Base-by-base conservation (phyloP, 2,329 filamentous ascomycete species). In the Fusarium sp. region DNA sequence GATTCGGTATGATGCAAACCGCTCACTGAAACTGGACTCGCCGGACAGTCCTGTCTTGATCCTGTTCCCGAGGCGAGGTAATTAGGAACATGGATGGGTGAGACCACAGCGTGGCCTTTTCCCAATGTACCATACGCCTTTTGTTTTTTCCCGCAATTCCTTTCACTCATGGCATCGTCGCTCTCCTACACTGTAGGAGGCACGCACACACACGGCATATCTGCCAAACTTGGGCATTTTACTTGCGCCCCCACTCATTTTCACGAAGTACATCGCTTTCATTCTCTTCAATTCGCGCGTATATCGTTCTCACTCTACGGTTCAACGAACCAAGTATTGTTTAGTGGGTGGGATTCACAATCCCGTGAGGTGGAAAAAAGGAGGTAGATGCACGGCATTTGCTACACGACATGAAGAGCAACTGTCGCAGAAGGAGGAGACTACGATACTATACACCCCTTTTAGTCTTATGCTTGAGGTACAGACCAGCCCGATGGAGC, bases 1-100 rank as follows among this genome's bases (percentile, higher is more conserved):
- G 82, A 49, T 77, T 76, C 70, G 62, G 78, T 43, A 62, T 72
- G 76, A 65, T 82, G 75, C 71, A 74, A 37, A 58, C 67, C 44
- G 71, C 71, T 44, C 71, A 73, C 59, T 73, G 58, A 71, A 57
- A 51, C 30, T 47, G 32, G 44, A 48, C 47, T 61, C 39, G 24
- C 44, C 56, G 50, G 58, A 45, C 22, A 19, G 32, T 22, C 37
- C 41, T 57, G 22, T 67, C 49, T 53, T 56, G 33, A 56, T 53
- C 41, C 55, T 54, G 50, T 49, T 35, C 57, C 44, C 32, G 45
- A 44, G 55, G 60, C 45, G 28, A 59, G 55, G 52, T 61, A 57
- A 57, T 44, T 43, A 49, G 49, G 51, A 59, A 51, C 49, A 46
- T 57, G 58, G 63, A 68, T 28, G 62, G 61, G 46, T 26, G 28